Base-by-base conservation (phyloP, 345 rosid genomes). In the Lepidium didymum region DNA sequence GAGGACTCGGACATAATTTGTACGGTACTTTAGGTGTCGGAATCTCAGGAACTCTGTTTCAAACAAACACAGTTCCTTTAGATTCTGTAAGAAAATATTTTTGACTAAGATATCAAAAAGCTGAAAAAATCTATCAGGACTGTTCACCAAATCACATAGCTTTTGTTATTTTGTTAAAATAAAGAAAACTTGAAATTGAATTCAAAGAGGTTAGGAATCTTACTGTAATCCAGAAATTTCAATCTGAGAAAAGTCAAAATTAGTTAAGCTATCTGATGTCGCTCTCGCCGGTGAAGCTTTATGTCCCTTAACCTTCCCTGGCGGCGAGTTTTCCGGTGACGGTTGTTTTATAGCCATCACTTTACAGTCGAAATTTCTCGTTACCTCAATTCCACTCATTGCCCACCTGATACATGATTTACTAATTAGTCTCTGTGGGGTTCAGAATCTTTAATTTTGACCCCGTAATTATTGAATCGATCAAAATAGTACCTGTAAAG, bases 211-310 rank as follows among this genome's bases (percentile, higher is more conserved):
- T 46, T 27, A 42, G 67, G 19, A 54, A 53, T 52, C 88, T 82
- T 54, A 89, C 92, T 81, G 75, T 72, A 86, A 74, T 40, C 76
- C 56, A 56, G 83, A 62, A 61, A 85, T 80, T 47, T 89, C 83
- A 10, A 89, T 82, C 72, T 81, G 90, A 0, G 96, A 85, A 64
- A 89, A 77, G 86, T 86, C 96, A 78, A 86, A 49, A 81, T 68
- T 89, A 56, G 84, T 69, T 69, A 85, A 81, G 60, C 73, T 56
- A 78, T 74, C 78, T 10, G 65, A 52, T 19, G 74, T 31, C 36
- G 51, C 16, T 8, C 52, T 53, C 38, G 42, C 41, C 41, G 56
- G 10, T 6, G 67, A 52, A 4, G 35, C 25, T 49, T 49, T 74
- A 3, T n/a, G 62, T 52, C 65, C 43, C 31, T 72, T 74, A 14